Base-by-base conservation (phyloP, 208 protist genomes). In the Wallacemonas collosoma region DNA sequence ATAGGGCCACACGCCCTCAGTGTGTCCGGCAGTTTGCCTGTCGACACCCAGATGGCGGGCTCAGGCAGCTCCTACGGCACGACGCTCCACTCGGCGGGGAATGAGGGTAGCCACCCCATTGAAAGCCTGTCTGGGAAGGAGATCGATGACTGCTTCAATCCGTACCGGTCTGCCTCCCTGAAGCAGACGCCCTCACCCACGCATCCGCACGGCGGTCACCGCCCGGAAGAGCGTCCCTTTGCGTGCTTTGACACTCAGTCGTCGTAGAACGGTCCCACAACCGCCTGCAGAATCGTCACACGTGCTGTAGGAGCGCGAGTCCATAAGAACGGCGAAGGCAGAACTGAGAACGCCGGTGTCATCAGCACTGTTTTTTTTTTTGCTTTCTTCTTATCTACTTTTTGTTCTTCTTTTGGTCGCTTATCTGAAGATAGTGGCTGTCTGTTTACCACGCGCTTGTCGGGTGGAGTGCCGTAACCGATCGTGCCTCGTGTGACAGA, bases 81-180 rank as follows among this genome's bases (percentile, higher is more conserved):
- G 6, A 17, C 26, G 26, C 8, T 56, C 8, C 41, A 7, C 1
- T 48, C 51, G 5, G 66, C 60, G 12, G 60, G 60, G 1, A 15
- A 15, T 8, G 60, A 17, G 6, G 15, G 41, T 6, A 45, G 41
- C 17, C 60, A 65, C n/a, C 40, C 60, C 11, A 50, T 65, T 4
- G 60, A 65, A 17, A 51, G 60, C 40, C 43, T 65, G n/a, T 45
- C 60, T 4, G 60, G 15, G 8, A 65, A 65, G 43, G 60, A 65
- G n/a, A 36, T 65, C 0, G 60, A 65, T 1, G 60, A 65, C 60
- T 53, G 26, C 60, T 50, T 65, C 60, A 65, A 65, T 41, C 60
- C 60, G 40, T 65, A 65, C 60, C 7, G n/a, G n/a, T 45, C 40
- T 5, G 60, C 40, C 43, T 45, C 26, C 6, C 40, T 53, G 43